Conservation (phyloP, 106 monocot genomes). For the Iris macrosiphon region DNA sequence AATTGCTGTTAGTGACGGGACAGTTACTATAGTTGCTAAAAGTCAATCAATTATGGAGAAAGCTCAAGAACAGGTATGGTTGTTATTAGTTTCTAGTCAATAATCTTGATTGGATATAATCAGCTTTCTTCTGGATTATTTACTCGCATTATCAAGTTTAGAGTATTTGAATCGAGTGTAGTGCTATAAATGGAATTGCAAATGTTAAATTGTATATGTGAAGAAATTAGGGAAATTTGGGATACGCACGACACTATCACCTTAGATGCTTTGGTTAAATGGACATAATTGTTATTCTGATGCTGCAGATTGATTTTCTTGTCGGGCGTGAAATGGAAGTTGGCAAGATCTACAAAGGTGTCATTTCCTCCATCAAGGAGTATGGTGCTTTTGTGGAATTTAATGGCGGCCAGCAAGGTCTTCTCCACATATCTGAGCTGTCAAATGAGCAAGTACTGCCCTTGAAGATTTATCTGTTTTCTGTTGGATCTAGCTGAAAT, state of each 20-base stretch:
- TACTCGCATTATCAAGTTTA: too few relatives aligned
- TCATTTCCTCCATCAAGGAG: slow-evolving; percentile 78
- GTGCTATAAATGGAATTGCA: too few relatives aligned
- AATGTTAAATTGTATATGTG: too few relatives aligned
- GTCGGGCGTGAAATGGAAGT: slow-evolving; percentile 83
- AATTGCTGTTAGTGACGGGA: slow-evolving; percentile 75
- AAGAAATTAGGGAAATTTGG: too few relatives aligned
- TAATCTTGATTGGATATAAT: too few relatives aligned
- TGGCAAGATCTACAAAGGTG: slow-evolving; percentile 82
- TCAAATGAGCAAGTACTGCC: slow-evolving; percentile 68
- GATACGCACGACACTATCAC: too few relatives aligned
- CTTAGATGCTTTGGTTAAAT: too few relatives aligned
- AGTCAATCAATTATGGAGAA: slow-evolving; percentile 71
- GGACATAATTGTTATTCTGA: too few relatives aligned
- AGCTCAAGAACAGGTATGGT: slow-evolving; percentile 69
- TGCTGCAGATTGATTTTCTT: slow-evolving; percentile 70
- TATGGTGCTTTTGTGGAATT: slow-evolving; percentile 97
- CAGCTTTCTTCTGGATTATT: too few relatives aligned
- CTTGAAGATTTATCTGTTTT: background rate
- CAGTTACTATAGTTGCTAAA: slow-evolving; percentile 75
- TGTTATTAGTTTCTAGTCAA: background rate
- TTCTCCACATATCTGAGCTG: slow-evolving; percentile 91
- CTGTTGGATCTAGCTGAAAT: background rate
- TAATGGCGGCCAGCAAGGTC: slow-evolving; percentile 85
- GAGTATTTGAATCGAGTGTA: too few relatives aligned